Evolutionary conservation across 495 filamentous ascomycete genomes (phyloP).

Genomic region (Articulospora tetracladia): DNA sequence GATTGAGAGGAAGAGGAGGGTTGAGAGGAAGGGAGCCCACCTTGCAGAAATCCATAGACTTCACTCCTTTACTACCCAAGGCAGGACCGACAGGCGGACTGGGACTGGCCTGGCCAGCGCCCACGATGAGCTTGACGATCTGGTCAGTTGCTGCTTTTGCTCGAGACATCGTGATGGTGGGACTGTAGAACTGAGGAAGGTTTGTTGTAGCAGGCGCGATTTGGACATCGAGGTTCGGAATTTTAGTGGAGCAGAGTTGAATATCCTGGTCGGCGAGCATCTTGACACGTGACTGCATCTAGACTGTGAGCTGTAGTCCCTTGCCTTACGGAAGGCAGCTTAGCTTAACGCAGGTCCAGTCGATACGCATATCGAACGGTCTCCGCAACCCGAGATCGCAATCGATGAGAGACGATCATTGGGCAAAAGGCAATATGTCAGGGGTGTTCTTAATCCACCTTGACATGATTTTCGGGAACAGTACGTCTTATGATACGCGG

Average conservation of each 20-base stretch:
- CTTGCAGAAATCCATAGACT: constrained; percentile 99
- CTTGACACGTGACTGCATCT: no score
- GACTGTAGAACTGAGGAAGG: not conserved
- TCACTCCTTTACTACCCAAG: constrained; percentile 95
- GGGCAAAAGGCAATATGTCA: no score
- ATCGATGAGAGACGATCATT: no score
- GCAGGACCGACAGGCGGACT: constrained; percentile 98
- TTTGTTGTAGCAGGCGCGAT: not conserved
- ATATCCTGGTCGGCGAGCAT: no score
- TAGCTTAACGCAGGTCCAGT: no score
- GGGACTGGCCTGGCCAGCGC: constrained; percentile 92
- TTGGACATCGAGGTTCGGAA: not conserved
- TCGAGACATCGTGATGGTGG: constrained; percentile 64
- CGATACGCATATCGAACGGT: no score
- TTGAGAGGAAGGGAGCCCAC: constrained; percentile 40
- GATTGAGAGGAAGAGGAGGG: constrained; percentile 13
- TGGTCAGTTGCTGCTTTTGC: constrained; percentile 67
- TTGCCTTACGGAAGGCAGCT: no score
- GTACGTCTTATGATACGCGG: no score
- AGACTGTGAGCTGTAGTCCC: no score
- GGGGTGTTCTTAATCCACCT: no score
- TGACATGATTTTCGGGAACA: no score
- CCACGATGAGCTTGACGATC: constrained; percentile 97
- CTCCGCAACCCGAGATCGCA: no score
- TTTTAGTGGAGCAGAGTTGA: not conserved